Evolutionary conservation across 106 monocot genomes (phyloP).

Genomic region (Iris macrosiphon): DNA sequence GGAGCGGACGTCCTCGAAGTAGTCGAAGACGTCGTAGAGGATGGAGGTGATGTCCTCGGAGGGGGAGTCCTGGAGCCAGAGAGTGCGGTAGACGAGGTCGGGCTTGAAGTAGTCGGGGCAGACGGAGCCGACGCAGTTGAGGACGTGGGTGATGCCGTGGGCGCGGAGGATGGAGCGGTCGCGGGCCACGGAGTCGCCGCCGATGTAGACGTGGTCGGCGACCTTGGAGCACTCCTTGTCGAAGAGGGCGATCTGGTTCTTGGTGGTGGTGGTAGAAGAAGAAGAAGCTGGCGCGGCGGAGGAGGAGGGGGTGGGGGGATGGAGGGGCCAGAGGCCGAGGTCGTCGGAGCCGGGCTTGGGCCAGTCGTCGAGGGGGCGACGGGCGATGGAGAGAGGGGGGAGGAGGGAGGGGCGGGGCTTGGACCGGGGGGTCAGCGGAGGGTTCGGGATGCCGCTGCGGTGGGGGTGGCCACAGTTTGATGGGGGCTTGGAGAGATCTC

Average conservation of each 20-base stretch:
- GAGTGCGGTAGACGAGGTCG: slow-evolving; percentile 52
- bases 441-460: no score
- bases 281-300: slow-evolving; percentile 9
- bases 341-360: slow-evolving; percentile 34
- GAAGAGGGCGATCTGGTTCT: slow-evolving; percentile 56
- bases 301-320: slow-evolving; percentile 4
- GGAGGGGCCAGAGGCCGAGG: slow-evolving; percentile 8
- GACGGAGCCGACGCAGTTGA: slow-evolving; percentile 66
- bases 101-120: slow-evolving; percentile 54
- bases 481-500: no score
- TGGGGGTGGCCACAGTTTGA: no score
- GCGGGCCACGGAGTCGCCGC: slow-evolving; percentile 54
- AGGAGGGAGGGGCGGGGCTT: slow-evolving; percentile 7
- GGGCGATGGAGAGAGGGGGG: slow-evolving; percentile 24
- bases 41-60: slow-evolving; percentile 67
- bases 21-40: slow-evolving; percentile 78
- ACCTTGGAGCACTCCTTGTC: slow-evolving; percentile 79
- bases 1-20: slow-evolving; percentile 44
- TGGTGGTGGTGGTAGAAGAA: background rate
- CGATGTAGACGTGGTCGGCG: slow-evolving; percentile 63
- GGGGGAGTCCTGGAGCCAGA: slow-evolving; percentile 72
- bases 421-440: no score
- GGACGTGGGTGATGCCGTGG: slow-evolving; percentile 71
- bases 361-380: slow-evolving; percentile 21
- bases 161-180: slow-evolving; percentile 46